Base-by-base conservation (phyloP, 2,329 filamentous ascomycete species). In the Pyricularia grisea region DNA sequence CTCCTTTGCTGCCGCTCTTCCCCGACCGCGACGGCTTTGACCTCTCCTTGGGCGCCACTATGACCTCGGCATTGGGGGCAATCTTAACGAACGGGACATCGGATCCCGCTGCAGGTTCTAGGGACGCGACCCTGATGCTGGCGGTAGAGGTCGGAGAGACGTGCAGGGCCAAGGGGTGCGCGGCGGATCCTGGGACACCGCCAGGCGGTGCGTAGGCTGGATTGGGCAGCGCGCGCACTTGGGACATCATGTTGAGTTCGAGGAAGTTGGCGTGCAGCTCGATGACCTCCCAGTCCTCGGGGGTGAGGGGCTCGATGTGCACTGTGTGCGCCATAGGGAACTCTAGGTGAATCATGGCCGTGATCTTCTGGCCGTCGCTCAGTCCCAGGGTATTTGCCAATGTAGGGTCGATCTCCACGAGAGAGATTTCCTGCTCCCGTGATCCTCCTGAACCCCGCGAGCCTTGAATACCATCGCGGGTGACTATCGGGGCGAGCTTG, bases 201-300 rank as follows among this genome's bases (percentile, higher is more conserved):
- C 81, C 77, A 30, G 84, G 82, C 28, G 84, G 81, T 63, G 80
- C 83, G 76, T 88, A 92, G 28, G 85, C 82, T 23, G 94, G 94
- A 78, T 97, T 98, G 28, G 94, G 94, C 27, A 99, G 83, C 23
- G 94, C 94, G 74, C 95, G 90, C 74, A 99, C 94, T 81, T 99
- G 95, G 64, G 90, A 92, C 36, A 97, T 84, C 68, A 99, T 88
- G 78, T 99, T 98, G 72, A 97, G 84, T 77, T 99, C 95, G 67
- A 99, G 84, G 76, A 98, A 99, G 20, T 91, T 95, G 5, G 95
- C 95, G 81, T 99, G 95, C 1, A 99, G 83, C 79, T 99, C 95
- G 74, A 99, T 98, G 75, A 98, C 97, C 80, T 99, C 95, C 95
- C 95, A 99, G 77, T 99, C 95, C 70, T 96, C 93, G 1, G 94